These are phyloP conservation scores for Fusarium keratoplasticum DNA, from an alignment of 2,329 filamentous ascomycete species.

Conservation along the genomic window DNA sequence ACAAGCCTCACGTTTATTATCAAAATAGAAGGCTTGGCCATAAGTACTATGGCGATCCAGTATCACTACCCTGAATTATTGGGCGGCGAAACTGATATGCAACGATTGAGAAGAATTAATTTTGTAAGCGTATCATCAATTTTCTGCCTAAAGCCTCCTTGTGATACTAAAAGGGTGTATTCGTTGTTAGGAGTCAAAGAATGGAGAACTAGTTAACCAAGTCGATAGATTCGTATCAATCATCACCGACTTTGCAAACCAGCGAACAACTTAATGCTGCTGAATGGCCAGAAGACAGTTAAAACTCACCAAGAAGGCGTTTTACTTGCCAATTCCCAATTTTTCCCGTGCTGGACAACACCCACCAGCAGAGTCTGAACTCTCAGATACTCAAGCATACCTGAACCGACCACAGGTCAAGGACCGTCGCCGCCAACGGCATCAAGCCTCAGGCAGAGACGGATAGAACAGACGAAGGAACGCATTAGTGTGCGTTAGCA, in stretches of 20 bases:
- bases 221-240: not conserved
- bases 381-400: not conserved
- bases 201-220: not conserved
- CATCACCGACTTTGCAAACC: not conserved
- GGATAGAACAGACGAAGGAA: not conserved
- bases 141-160: too few species aligned
- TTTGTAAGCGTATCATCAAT: too few species aligned
- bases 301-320: not conserved
- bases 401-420: not conserved
- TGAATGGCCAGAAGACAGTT: too few species aligned
- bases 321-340: not conserved
- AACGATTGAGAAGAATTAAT: not conserved
- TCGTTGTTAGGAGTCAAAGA: not conserved
- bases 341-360: too few species aligned
- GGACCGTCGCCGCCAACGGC: not conserved
- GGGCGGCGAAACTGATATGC: not conserved
- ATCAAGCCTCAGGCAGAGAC: not conserved
- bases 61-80: not conserved
- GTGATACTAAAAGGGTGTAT: not conserved
- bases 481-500: not conserved
- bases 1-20: too few species aligned
- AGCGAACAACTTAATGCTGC: too few species aligned
- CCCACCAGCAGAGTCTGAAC: not conserved
- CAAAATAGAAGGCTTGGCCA: too few species aligned
- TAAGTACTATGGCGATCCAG: too few species aligned